These are phyloP conservation scores for Canavalia ensiformis DNA, from an alignment of 306 rosid genomes.

Conservation along the genomic window DNA sequence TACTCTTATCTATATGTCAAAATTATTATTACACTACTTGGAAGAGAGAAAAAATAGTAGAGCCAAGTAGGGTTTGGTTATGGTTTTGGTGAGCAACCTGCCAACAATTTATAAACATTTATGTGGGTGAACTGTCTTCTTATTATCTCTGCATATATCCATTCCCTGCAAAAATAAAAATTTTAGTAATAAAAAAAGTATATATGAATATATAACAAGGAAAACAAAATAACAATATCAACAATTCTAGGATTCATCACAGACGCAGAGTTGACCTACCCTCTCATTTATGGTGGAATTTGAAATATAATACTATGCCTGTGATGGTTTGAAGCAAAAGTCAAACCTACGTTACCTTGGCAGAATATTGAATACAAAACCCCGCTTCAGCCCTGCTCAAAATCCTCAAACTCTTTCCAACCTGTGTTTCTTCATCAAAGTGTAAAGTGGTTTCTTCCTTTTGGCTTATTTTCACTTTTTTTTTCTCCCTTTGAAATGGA, in stretches of 20 bases:
- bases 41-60: conserved; percentile 1
- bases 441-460: not conserved
- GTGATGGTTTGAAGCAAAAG: conserved; percentile 42
- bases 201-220: not conserved
- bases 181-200: not conserved
- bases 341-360: conserved; percentile 43
- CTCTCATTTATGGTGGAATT: conserved; percentile 53
- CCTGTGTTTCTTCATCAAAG: conserved; percentile 8
- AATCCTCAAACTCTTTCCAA: conserved; percentile 44
- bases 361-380: conserved; percentile 12
- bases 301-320: conserved; percentile 20
- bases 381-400: not conserved
- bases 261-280: conserved; percentile 67
- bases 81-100: conserved; percentile 74
- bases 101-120: conserved; percentile 60
- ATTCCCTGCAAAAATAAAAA: not conserved
- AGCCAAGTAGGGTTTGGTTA: conserved; percentile 64
- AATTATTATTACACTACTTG: not conserved
- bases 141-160: conserved; percentile 16
- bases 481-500: not conserved
- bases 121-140: conserved; percentile 49
- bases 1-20: conserved; percentile 26
- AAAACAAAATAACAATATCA: conserved; percentile 4
- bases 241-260: conserved; percentile 59
- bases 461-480: not conserved